phyloP scores from a whole-genome alignment of 2,329 filamentous ascomycete genomes.

The Sphaerostilbella broomeana region DNA sequence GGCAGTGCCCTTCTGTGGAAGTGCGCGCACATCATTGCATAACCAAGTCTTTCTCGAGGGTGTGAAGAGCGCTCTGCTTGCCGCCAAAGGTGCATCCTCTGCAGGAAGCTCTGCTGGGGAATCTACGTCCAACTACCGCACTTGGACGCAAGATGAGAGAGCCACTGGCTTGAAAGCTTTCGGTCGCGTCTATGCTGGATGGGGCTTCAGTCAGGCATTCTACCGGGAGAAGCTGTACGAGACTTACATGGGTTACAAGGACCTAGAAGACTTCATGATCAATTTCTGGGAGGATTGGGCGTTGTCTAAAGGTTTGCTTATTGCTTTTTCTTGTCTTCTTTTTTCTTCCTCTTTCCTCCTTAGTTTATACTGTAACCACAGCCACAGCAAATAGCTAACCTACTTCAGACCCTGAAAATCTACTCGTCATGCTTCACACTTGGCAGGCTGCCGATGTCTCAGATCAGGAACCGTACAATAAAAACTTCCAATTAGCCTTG shows the following conservation, averaged over 20 bases:
- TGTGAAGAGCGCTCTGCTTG: constrained; percentile 40
- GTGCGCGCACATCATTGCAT: constrained; percentile 43
- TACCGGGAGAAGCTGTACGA: constrained; percentile 67
- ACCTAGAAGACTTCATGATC: constrained; percentile 66
- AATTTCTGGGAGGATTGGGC: constrained; percentile 74
- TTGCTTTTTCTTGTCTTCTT: constrained; percentile 26
- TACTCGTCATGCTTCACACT: constrained; percentile 68
- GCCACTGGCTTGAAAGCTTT: constrained; percentile 56
- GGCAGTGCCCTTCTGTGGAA: constrained; percentile 43
- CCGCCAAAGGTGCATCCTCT: constrained; percentile 36
- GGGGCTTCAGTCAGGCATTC: constrained; percentile 74
- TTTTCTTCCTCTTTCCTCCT: constrained; percentile 15
- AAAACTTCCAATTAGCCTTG: constrained; percentile 60
- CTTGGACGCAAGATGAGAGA: constrained; percentile 37
- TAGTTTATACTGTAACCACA: too few species aligned
- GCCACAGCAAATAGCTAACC: not conserved
- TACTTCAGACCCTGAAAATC: constrained; percentile 58
- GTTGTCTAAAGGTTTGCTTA: constrained; percentile 44
- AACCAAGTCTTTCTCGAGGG: constrained; percentile 52
- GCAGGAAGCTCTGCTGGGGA: constrained; percentile 40
- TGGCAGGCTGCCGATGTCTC: constrained; percentile 73
- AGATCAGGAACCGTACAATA: constrained; percentile 60
- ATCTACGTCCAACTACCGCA: constrained; percentile 15
- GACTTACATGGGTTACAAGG: constrained; percentile 55
- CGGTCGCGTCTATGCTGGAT: constrained; percentile 70